A percentile compares a stretch with the other conserved stretches of the same genome.
Conservation (phyloP, 805 yeast species). For the Metahyphopichia silvanorum region DNA sequence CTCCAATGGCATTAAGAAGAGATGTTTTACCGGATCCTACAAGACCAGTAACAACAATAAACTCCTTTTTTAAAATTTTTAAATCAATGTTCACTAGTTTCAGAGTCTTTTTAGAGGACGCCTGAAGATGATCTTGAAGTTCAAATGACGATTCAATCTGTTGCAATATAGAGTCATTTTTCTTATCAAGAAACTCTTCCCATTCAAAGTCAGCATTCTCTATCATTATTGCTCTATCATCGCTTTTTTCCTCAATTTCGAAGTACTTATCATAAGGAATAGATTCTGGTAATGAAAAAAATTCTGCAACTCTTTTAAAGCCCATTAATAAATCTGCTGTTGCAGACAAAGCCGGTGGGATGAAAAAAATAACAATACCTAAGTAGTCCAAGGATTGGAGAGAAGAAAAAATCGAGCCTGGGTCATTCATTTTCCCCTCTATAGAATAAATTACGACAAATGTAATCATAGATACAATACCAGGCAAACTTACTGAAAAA, state of each 20-base stretch:
- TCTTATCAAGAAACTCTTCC: constrained; percentile 40
- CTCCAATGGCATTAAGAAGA: constrained; percentile 63
- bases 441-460: constrained; percentile 30
- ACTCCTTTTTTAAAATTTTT: constrained; percentile 57
- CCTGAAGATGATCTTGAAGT: not conserved
- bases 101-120: not conserved
- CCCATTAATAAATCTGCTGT: constrained; percentile 62
- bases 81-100: constrained; percentile 51
- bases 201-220: constrained; percentile 60
- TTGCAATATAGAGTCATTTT: too few species aligned
- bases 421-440: constrained; percentile 25
- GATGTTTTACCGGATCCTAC: constrained; percentile 83
- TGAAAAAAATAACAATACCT: constrained; percentile 55
- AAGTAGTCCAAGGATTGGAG: constrained; percentile 60
- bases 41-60: constrained; percentile 71
- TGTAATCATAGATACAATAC: constrained; percentile 62
- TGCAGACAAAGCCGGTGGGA: constrained; percentile 63
- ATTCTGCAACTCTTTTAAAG: constrained; percentile 50
- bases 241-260: not conserved
- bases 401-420: constrained; percentile 65
- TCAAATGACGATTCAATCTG: too few species aligned
- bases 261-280: constrained; percentile 12
- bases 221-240: constrained; percentile 43
- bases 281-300: constrained; percentile 27
- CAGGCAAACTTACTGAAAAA: constrained; percentile 59